These are phyloP conservation scores for Fusarium azukiicola DNA, from an alignment of 2,329 filamentous ascomycete species.

Conservation along the genomic window DNA sequence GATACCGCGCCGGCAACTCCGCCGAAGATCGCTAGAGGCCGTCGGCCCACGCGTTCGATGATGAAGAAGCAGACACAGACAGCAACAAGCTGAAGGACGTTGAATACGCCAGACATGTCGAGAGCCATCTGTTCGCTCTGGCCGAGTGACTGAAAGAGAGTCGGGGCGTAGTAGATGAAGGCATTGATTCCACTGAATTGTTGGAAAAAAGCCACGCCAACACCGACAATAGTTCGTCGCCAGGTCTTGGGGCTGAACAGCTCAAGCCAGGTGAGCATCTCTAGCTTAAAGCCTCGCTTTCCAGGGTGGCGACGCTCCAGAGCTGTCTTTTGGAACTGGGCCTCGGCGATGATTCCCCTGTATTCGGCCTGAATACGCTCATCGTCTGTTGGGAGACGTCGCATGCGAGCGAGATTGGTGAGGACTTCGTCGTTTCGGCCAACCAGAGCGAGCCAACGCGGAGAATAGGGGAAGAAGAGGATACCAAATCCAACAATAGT, in stretches of 20 bases:
- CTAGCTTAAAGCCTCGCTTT: slow-evolving; percentile 40
- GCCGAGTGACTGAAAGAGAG: slow-evolving; percentile 65
- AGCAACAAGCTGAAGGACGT: slow-evolving; percentile 68
- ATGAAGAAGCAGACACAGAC: slow-evolving; percentile 52
- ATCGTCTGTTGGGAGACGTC: slow-evolving; percentile 76
- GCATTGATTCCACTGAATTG: slow-evolving; percentile 74
- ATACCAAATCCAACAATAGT: slow-evolving; percentile 75
- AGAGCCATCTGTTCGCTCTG: slow-evolving; percentile 61
- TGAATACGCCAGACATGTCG: slow-evolving; percentile 65
- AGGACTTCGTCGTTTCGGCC: slow-evolving; percentile 83
- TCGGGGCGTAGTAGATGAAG: slow-evolving; percentile 70
- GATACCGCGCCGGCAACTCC: slow-evolving; percentile 62
- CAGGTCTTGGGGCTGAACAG: slow-evolving; percentile 73
- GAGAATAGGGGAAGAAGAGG: slow-evolving; percentile 82
- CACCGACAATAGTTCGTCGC: slow-evolving; percentile 70
- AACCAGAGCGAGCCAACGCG: slow-evolving; percentile 84
- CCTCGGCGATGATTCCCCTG: slow-evolving; percentile 76
- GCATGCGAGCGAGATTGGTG: slow-evolving; percentile 75
- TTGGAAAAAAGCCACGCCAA: slow-evolving; percentile 69
- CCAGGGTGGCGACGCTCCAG: slow-evolving; percentile 32
- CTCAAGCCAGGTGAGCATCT: slow-evolving; percentile 70
- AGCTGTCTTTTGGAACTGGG: slow-evolving; percentile 73
- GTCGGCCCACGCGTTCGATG: slow-evolving; percentile 37
- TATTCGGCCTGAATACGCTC: slow-evolving; percentile 81
- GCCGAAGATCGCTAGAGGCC: slow-evolving; percentile 64